Conservation (phyloP, 75 land plant genomes). For the Picea sitchensis region DNA sequence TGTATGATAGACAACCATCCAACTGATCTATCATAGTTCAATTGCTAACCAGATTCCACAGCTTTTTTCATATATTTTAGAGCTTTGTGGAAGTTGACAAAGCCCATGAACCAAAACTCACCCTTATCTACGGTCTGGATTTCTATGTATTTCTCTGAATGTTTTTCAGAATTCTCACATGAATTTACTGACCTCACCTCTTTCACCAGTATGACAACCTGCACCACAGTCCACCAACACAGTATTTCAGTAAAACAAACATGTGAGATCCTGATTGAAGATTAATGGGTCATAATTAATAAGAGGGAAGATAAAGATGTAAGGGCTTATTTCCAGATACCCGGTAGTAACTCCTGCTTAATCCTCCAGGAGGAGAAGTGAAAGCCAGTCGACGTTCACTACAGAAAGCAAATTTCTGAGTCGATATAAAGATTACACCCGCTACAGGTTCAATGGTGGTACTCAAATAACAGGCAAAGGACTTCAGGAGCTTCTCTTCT, state of each 20-base stretch:
- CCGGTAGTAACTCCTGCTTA: conserved; percentile 42
- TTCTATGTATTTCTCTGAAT: conserved; percentile 47
- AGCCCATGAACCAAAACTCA: conserved; percentile 79
- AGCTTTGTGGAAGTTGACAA: conserved; percentile 14
- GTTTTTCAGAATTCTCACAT: conserved; percentile 28
- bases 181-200: conserved; percentile 31
- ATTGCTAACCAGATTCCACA: not conserved
- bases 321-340: conserved; percentile 10
- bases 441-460: conserved; percentile 65
- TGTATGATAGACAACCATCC: too few species aligned
- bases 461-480: conserved; percentile 53
- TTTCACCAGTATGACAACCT: not conserved
- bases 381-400: conserved; percentile 46
- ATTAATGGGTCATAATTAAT: not conserved
- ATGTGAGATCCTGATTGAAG: not conserved
- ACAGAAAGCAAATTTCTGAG: conserved; percentile 50
- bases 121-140: conserved; percentile 39
- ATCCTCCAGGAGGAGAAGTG: conserved; percentile 19
- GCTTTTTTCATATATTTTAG: not conserved
- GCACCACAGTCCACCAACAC: not conserved
- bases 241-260: not conserved
- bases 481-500: conserved; percentile 49
- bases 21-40: too few species aligned
- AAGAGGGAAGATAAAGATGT: too few species aligned
- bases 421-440: conserved; percentile 57